Evolutionary conservation across 2,329 filamentous ascomycete genomes (phyloP).

Genomic region (Phialophora expanda): DNA sequence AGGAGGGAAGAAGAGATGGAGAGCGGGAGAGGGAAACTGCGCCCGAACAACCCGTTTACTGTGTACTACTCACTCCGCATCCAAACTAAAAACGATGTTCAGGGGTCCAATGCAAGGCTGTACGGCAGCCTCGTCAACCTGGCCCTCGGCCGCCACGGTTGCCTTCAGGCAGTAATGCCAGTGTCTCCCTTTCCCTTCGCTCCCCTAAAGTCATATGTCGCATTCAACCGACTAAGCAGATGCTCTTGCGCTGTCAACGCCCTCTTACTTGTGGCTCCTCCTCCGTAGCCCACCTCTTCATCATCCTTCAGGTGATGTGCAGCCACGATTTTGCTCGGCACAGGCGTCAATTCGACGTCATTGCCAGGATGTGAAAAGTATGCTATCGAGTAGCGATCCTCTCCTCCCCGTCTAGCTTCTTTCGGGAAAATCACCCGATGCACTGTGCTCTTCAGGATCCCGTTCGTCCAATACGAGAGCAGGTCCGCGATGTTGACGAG

Average conservation of each 20-base stretch:
- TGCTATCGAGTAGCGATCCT: slow-evolving; percentile 63
- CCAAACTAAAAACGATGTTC: background rate
- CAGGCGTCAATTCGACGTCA: slow-evolving; percentile 58
- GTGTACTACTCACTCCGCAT: background rate
- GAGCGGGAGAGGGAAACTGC: background rate
- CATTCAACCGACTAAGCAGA: slow-evolving; percentile 61
- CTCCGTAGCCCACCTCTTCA: slow-evolving; percentile 50
- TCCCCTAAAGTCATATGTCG: slow-evolving; percentile 59
- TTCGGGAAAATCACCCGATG: slow-evolving; percentile 80
- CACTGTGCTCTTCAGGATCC: slow-evolving; percentile 82
- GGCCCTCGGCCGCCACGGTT: background rate
- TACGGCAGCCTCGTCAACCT: background rate
- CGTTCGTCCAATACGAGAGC: slow-evolving; percentile 86
- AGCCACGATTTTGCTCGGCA: slow-evolving; percentile 60
- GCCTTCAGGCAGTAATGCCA: slow-evolving; percentile 4
- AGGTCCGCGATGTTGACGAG: slow-evolving; percentile 73
- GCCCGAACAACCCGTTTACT: background rate
- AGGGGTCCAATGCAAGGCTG: slow-evolving; percentile 11
- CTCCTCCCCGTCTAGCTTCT: slow-evolving; percentile 47
- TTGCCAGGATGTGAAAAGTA: slow-evolving; percentile 69
- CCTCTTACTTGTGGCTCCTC: slow-evolving; percentile 45
- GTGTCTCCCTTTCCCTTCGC: slow-evolving; percentile 24
- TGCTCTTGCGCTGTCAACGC: slow-evolving; percentile 64
- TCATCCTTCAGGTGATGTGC: slow-evolving; percentile 42
- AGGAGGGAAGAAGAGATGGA: background rate